These are phyloP conservation scores for Fusarium sterilihyphosum DNA, from an alignment of 2,329 filamentous ascomycete species.

Conservation along the genomic window DNA sequence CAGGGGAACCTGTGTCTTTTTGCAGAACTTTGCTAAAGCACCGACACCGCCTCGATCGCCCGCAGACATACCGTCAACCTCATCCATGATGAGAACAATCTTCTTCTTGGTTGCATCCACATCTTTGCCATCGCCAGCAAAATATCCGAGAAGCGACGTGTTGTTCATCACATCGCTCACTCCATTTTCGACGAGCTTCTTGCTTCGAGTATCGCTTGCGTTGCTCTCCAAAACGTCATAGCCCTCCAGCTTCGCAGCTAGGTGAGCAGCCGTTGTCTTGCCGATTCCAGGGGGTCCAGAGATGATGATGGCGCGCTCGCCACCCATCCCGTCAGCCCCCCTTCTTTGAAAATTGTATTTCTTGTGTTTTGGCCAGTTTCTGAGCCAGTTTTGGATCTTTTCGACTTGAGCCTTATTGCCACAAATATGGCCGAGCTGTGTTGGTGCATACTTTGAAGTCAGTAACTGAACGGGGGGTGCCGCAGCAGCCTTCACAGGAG, in stretches of 20 bases:
- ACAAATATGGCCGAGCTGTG: slow-evolving; percentile 85
- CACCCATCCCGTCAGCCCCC: slow-evolving; percentile 85
- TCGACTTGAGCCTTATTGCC: slow-evolving; percentile 93
- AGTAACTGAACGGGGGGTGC: slow-evolving; percentile 75
- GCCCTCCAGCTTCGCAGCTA: slow-evolving; percentile 91
- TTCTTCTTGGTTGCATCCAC: slow-evolving; percentile 89
- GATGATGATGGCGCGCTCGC: slow-evolving; percentile 89
- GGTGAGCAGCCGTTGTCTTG: slow-evolving; percentile 95
- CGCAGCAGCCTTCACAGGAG: slow-evolving; percentile 48
- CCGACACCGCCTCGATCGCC: slow-evolving; percentile 96
- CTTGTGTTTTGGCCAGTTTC: slow-evolving; percentile 80
- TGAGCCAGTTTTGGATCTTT: slow-evolving; percentile 88
- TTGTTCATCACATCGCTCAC: slow-evolving; percentile 94
- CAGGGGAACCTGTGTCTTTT: slow-evolving; percentile 92
- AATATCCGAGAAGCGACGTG: slow-evolving; percentile 90
- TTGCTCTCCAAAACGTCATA: slow-evolving; percentile 96
- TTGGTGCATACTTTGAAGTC: slow-evolving; percentile 96
- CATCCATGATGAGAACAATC: slow-evolving; percentile 96
- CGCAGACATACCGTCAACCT: slow-evolving; percentile 98
- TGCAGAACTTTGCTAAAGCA: slow-evolving; percentile 92
- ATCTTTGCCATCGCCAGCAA: slow-evolving; percentile 82
- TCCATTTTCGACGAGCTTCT: slow-evolving; percentile 90
- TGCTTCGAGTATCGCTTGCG: slow-evolving; percentile 94
- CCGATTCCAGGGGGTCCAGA: slow-evolving; percentile 96
- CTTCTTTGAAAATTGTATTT: slow-evolving; percentile 84